Percentiles rank a stretch among this genome's conserved stretches.
These are phyloP conservation scores for Phytopythium boreale DNA, from an alignment of 352 stramenopile genomes.

Conservation along the genomic window DNA sequence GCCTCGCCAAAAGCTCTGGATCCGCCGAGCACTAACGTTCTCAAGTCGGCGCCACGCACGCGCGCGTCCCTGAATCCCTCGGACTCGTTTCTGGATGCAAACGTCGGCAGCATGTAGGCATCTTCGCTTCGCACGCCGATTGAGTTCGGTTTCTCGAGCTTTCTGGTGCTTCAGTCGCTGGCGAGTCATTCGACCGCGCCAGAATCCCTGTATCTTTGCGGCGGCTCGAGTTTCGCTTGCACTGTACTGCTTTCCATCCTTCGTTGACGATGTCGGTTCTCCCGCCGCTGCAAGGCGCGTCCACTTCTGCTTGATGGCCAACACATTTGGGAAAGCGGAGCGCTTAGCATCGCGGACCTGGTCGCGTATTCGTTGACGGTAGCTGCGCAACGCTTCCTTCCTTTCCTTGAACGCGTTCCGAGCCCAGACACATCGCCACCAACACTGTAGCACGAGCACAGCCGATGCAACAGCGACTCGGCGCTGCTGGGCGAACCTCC, in stretches of 20 bases:
- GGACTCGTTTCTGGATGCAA: conserved; percentile 59
- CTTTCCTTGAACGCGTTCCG: neutral
- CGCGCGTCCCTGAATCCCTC: conserved; percentile 41
- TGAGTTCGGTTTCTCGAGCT: conserved; percentile 26
- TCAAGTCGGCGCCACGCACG: conserved; percentile 39
- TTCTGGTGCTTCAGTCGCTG: conserved; percentile 40
- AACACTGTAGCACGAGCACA: conserved; percentile 38
- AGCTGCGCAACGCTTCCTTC: conserved; percentile 3
- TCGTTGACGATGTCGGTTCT: conserved; percentile 3
- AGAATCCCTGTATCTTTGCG: conserved; percentile 45
- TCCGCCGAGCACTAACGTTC: conserved; percentile 31
- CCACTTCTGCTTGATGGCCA: conserved; percentile 25
- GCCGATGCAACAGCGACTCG: conserved; percentile 18
- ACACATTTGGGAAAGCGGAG: neutral
- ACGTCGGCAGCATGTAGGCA: conserved; percentile 32
- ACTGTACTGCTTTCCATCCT: conserved; percentile 3
- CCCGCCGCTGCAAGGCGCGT: conserved; percentile 10
- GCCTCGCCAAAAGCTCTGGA: conserved; percentile 58
- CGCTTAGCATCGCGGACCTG: conserved; percentile 20
- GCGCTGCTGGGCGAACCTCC: conserved; percentile 23
- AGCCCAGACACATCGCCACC: conserved; percentile 32
- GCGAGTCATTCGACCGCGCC: conserved; percentile 38
- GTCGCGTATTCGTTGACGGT: conserved; percentile 16
- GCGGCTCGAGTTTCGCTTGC: conserved; percentile 25
- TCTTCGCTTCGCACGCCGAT: conserved; percentile 18